phyloP scores from a whole-genome alignment of 805 yeast species.

The Saccharomyces eubayanus region DNA sequence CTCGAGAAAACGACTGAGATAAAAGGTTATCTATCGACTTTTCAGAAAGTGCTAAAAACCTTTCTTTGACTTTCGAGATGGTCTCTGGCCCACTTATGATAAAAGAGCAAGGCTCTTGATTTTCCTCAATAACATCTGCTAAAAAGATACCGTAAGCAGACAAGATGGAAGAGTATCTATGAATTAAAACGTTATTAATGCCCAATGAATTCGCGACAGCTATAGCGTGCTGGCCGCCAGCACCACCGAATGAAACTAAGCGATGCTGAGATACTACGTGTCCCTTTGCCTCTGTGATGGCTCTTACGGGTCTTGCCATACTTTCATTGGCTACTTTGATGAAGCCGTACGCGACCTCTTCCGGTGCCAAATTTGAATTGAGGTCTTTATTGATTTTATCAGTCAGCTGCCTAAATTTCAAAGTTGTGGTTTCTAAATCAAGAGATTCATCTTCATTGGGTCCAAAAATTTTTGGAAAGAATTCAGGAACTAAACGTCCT shows the following conservation, averaged over 20 bases:
- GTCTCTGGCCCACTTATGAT: constrained; percentile 30
- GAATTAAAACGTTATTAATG: constrained; percentile 60
- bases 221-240: constrained; percentile 87
- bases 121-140: constrained; percentile 77
- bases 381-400: constrained; percentile 43
- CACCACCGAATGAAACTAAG: constrained; percentile 83
- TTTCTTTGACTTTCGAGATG: constrained; percentile 31
- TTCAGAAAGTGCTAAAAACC: constrained; percentile 38
- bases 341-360: constrained; percentile 75
- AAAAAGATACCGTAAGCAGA: constrained; percentile 85
- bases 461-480: constrained; percentile 77
- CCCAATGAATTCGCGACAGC: constrained; percentile 68
- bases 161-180: constrained; percentile 72
- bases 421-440: constrained; percentile 44
- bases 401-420: constrained; percentile 48
- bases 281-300: constrained; percentile 79
- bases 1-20: constrained; percentile 46
- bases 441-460: constrained; percentile 66
- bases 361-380: constrained; percentile 38
- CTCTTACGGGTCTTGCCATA: constrained; percentile 86
- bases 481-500: constrained; percentile 65
- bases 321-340: constrained; percentile 76
- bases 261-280: constrained; percentile 56
- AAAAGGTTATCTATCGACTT: constrained; percentile 37
- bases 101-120: constrained; percentile 62